Base-by-base conservation (phyloP, 495 filamentous ascomycete species). In the Talaromyces nanjingensis region DNA sequence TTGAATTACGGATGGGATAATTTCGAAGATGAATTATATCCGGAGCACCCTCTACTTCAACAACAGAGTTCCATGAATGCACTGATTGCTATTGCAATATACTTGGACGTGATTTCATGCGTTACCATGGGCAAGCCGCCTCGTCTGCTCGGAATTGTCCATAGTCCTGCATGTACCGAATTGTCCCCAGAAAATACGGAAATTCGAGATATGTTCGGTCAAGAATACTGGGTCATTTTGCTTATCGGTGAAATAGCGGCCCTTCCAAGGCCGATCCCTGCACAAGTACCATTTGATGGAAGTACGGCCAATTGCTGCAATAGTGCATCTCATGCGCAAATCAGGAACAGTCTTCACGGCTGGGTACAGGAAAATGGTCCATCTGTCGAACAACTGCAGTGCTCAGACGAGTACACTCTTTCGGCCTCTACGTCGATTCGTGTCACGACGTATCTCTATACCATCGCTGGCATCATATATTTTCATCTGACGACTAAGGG, bases 61-160 rank as follows among this genome's bases (percentile, higher is more conserved):
- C 22, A 55, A 16, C 52, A 55, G 9, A 29, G 22, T 20, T 55
- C 52, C 52, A 55, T 55, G 52, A 55, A 55, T 29, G 52, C 52
- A 1, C 7, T 55, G 25, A 55, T 55, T 55, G 52, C 52, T 55
- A 55, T 27, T 7, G n/a, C 52, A 16, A 55, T 55, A 27, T 55
- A 55, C 24, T 25, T 55, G 52, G 52, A 55, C 11, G 52, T 55
- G 24, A 6, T 55, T 16, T 55, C 52, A 3, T 55, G 52, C 25
- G 52, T 55, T 55, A 55, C 52, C 7, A 55, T 55, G 52, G 52
- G 52, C n/a, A 55, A 55, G 52, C 52, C 52, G 20, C 52, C 52
- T 55, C 52, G 52, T 22, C 22, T 55, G 20, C 20, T 55, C 4
- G 20, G 22, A 14, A 55, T 55, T 16, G 52, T 55, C 27, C 27